Conservation (phyloP, 192 early-diverging fungal genomes). For the Linnemannia hyalina region DNA sequence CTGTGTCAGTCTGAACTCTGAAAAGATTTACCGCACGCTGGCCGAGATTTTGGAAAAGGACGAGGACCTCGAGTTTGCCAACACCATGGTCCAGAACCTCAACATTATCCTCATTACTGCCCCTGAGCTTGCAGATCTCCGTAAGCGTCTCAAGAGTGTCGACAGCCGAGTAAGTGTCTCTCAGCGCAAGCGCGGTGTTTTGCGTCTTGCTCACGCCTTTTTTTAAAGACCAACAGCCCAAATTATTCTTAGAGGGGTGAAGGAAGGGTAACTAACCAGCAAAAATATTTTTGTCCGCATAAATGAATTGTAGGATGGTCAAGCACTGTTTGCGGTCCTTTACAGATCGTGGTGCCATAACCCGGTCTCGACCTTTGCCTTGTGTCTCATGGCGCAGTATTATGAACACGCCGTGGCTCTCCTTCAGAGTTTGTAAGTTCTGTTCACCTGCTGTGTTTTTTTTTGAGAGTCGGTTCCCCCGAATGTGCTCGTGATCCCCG, state of each 20-base stretch:
- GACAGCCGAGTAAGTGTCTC: conserved; percentile 66
- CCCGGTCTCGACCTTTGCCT: conserved; percentile 92
- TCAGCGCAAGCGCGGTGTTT: background rate
- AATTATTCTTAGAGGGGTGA: background rate
- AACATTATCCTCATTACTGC: conserved; percentile 97
- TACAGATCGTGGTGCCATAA: conserved; percentile 98
- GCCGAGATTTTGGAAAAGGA: conserved; percentile 90
- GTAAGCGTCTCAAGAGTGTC: conserved; percentile 84
- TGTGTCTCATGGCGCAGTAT: conserved; percentile 96
- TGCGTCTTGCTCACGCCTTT: background rate
- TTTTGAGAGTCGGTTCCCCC: background rate
- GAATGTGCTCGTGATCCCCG: background rate
- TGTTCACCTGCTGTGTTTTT: too few species aligned
- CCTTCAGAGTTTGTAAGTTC: conserved; percentile 79
- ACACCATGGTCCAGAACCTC: conserved; percentile 97
- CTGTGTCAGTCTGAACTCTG: conserved; percentile 90
- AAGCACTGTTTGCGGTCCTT: conserved; percentile 84
- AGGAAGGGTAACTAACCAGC: background rate
- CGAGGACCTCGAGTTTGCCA: conserved; percentile 95
- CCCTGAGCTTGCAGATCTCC: conserved; percentile 87
- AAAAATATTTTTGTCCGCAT: background rate
- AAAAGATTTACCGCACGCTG: conserved; percentile 90
- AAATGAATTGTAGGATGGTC: conserved; percentile 69
- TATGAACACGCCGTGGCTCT: conserved; percentile 93
- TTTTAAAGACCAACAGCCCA: background rate